Evolutionary conservation across 169 alveolate species (phyloP), one percentile per base, ranked within the genome.

Genomic region (Besnoitia besnoiti): DNA sequence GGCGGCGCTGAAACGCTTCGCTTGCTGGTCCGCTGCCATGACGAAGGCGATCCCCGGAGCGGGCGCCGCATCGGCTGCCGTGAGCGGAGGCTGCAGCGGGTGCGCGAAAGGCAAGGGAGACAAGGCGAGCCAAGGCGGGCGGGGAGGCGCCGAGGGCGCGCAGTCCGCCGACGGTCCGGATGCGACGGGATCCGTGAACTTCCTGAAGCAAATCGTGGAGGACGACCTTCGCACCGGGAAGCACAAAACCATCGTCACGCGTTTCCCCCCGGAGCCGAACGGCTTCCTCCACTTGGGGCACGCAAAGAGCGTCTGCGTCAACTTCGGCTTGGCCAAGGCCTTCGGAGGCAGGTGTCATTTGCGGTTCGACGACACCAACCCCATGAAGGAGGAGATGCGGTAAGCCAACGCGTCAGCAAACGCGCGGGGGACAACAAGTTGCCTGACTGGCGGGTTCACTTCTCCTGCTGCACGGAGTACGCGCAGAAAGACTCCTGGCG

Each of bases 261-360:
- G 99, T 92, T 99, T 99, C 95, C 99, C 99, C 16, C 99, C 99
- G n/a, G 99, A 99, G 96, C 99, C 99, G 46, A 99, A 99, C 96
- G 99, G 99, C n/a, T 99, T 97, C 90, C 97, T 99, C 50, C 99
- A 99, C 93, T 96, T 99, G 59, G 99, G 99, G 0, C 99, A 99
- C 96, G 99, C 99, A 27, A 99, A 99, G 95, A 98, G 99, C 51
- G 99, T 99, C 94, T 97, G 99, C 91, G 97, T 99, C 92, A 98
- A 98, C 95, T 99, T 99, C 90, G 99, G 98, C 39, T 94, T 98
- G 39, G 99, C 99, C 0, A 93, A 95, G 90, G 97, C 96, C 87
- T 98, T 97, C 92, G 97, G 97, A 55, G 99, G 99, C 19, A 94
- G 97, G 51, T 97, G 99, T 77, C 99, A 99, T 95, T 75, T 99